phyloP scores from a whole-genome alignment of 139 green algal genomes.

The Asterochloris sp. region DNA sequence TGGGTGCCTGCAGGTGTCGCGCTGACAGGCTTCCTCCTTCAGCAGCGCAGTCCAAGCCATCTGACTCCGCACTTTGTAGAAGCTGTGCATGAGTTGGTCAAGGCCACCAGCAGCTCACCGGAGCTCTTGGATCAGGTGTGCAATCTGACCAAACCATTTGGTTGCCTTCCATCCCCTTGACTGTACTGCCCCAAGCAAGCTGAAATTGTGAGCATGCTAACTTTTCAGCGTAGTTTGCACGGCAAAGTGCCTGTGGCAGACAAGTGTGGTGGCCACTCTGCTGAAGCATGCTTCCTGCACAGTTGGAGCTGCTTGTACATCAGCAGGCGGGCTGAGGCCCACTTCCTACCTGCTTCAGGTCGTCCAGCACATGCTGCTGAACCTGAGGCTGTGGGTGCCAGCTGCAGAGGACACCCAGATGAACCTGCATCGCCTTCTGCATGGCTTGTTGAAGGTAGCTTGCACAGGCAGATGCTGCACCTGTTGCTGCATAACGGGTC shows the following conservation, averaged over 20 bases:
- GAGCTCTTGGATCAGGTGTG: slow-evolving; percentile 5
- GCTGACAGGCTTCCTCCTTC: slow-evolving; percentile 30
- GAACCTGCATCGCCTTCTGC: slow-evolving; percentile 16
- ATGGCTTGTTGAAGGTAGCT: slow-evolving; percentile 25
- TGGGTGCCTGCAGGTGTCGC: slow-evolving; percentile 20
- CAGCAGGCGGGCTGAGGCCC: too few species aligned
- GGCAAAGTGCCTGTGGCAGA: too few species aligned
- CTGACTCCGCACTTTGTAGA: slow-evolving; percentile 24
- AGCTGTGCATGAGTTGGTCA: slow-evolving; percentile 27
- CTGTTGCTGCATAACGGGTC: background rate
- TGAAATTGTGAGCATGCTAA: too few species aligned
- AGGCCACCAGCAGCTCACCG: background rate
- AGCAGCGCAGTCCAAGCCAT: slow-evolving; percentile 17
- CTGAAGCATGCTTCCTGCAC: background rate
- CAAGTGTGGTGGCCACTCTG: background rate
- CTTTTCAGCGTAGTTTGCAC: too few species aligned
- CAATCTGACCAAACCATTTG: background rate
- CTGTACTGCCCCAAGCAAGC: too few species aligned
- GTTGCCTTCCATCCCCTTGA: background rate
- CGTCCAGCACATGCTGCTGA: slow-evolving; percentile 34
- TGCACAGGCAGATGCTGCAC: background rate
- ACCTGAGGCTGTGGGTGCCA: slow-evolving; percentile 36
- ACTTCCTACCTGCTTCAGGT: background rate
- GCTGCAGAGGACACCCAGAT: slow-evolving; percentile 26
- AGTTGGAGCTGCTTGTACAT: too few species aligned